Base-by-base conservation (phyloP, 176 grass and related monocot genomes). In the Chloris gayana region DNA sequence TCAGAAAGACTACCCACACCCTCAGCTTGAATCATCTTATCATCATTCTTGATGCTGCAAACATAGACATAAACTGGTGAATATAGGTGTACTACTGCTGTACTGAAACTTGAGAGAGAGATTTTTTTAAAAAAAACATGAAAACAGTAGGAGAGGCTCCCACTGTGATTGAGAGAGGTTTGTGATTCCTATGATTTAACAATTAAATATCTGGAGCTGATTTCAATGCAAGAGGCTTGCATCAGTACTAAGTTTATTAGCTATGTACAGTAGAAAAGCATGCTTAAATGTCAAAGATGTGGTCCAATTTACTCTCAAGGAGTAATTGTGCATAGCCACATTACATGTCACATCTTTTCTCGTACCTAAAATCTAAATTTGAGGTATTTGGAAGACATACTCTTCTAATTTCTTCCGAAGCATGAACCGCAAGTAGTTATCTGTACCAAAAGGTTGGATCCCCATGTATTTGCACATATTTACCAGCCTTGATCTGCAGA, bases 381-480 rank as follows among this genome's bases (percentile, higher is more conserved):
- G 2, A 80, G 80, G 38, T 27, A 76, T 59, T 30, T 58, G 67
- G 9, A 72, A 74, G 10, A 78, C 95, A 78, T 98, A 95, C 95
- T 88, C 70, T 78, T 91, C 81, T 69, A 98, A 78, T 79, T 87
- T 95, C 78, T 93, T 98, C 7, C 90, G 88, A 85, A 98, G 92
- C 95, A 98, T 98, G 78, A 93, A 98, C 24, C 86, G 68, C 71
- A 98, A 78, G 82, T 95, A 98, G 88, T 98, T 88, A 49, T 98
- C 95, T 74, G 92, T 95, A 78, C 95, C 92, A 70, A 91, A 94
- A 73, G 92, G 92, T 69, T 93, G 84, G 27, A 95, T 98, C 63
- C 95, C 92, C 92, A 98, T 95, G 82, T 98, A 98, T 83, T 98
- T 98, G 72, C 95, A 98, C 95, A 98, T 98, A 82, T 98, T 98